These are phyloP conservation scores for Komagataella phaffii DNA, from an alignment of 805 yeast genomes.

Conservation along the genomic window DNA sequence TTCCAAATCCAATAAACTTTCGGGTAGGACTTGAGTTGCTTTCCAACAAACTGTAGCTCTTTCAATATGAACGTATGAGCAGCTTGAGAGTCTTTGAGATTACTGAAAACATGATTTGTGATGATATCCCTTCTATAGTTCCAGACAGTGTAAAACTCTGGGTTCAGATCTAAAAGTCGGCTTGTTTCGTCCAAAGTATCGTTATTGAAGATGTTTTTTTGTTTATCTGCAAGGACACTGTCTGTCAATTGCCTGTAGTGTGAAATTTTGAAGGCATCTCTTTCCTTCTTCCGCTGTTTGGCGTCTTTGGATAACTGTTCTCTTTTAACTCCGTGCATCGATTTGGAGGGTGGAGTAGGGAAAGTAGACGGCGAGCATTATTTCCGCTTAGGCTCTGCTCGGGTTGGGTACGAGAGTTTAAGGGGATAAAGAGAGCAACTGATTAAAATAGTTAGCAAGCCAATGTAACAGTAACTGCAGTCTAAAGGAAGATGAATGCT, in stretches of 20 bases:
- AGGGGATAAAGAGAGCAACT: no score
- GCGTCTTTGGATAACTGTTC: constrained; percentile 43
- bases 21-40: constrained; percentile 51
- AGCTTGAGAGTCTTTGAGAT: constrained; percentile 5
- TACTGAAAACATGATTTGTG: constrained; percentile 14
- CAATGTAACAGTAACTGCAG: neutral
- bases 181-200: constrained; percentile 31
- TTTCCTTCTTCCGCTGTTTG: constrained; percentile 30
- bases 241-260: constrained; percentile 35
- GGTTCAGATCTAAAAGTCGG: constrained; percentile 48
- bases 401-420: neutral
- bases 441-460: no score
- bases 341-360: neutral
- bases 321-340: constrained; percentile 60
- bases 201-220: constrained; percentile 1
- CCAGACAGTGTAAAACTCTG: constrained; percentile 87
- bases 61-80: constrained; percentile 20
- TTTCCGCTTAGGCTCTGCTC: neutral
- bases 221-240: constrained; percentile 19
- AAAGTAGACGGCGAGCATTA: neutral
- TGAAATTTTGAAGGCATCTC: constrained; percentile 49
- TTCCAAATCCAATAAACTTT: constrained; percentile 97
- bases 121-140: constrained; percentile 74
- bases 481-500: no score
- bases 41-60: constrained; percentile 52